These are phyloP conservation scores for Pistacia integerrima DNA, from an alignment of 345 rosid species.

Conservation along the genomic window DNA sequence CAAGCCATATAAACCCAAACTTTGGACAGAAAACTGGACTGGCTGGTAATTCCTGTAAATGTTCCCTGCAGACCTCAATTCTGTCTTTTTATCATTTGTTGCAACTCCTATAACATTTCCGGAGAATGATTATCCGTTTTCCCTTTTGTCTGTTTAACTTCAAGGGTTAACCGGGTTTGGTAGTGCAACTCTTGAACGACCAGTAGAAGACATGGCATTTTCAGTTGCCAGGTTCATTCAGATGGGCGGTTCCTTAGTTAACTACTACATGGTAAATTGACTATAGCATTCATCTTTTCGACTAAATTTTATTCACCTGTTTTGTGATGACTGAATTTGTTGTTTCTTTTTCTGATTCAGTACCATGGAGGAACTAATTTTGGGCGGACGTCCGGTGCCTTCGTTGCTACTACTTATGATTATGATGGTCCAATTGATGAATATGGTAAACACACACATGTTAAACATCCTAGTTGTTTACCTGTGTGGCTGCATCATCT, in stretches of 20 bases:
- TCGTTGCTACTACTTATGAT: conserved; percentile 94
- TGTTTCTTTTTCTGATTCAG: conserved; percentile 36
- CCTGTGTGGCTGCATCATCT: background rate
- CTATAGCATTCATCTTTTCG: background rate
- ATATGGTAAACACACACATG: conserved; percentile 55
- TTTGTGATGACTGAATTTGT: background rate
- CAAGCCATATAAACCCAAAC: conserved; percentile 65
- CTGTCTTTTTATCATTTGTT: background rate
- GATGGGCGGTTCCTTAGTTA: conserved; percentile 76
- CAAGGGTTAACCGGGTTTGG: conserved; percentile 80
- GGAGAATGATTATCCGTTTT: background rate
- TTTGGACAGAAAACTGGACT: conserved; percentile 97
- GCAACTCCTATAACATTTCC: background rate
- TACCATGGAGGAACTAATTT: conserved; percentile 97
- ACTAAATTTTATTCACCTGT: background rate
- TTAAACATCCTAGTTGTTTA: background rate
- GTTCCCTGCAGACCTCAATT: background rate
- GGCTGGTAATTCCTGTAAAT: conserved; percentile 62
- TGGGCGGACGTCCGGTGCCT: conserved; percentile 90
- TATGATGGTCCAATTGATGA: conserved; percentile 98
- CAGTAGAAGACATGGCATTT: conserved; percentile 83
- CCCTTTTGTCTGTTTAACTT: background rate
- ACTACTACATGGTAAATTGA: conserved; percentile 77
- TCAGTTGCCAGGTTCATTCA: conserved; percentile 79
- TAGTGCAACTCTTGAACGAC: conserved; percentile 55